phyloP scores from a whole-genome alignment of 1,284 basidiomycete genomes.

The Entoloma clypeatum region DNA sequence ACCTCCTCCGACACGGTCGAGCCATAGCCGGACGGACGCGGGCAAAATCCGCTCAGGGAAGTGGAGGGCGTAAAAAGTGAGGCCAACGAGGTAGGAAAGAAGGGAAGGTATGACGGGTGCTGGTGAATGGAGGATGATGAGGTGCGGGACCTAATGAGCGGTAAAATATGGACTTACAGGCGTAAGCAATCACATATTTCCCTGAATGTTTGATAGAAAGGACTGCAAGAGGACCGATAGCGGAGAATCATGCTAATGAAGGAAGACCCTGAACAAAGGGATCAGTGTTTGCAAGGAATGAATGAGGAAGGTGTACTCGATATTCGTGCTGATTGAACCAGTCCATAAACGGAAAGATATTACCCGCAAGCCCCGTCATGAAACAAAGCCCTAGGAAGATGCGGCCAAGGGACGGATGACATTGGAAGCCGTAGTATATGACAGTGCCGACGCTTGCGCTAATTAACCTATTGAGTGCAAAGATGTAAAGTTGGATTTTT shows the following conservation, averaged over 20 bases:
- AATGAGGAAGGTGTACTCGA: slow-evolving; percentile 47
- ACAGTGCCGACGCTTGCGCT: slow-evolving; percentile 67
- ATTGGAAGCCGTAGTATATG: slow-evolving; percentile 74
- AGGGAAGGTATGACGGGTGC: slow-evolving; percentile 71
- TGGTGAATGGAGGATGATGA: slow-evolving; percentile 25
- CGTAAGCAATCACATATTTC: slow-evolving; percentile 47
- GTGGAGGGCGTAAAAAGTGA: slow-evolving; percentile 79
- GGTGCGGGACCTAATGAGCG: slow-evolving; percentile 2
- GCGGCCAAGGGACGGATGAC: slow-evolving; percentile 45
- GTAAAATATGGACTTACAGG: slow-evolving; percentile 41
- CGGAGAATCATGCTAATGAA: slow-evolving; percentile 76
- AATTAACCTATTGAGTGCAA: slow-evolving; percentile 60
- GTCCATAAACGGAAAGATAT: slow-evolving; percentile 77
- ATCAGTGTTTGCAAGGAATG: not conserved
- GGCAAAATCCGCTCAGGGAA: slow-evolving; percentile 70
- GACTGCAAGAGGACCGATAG: slow-evolving; percentile 68
- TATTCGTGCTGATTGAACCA: slow-evolving; percentile 86
- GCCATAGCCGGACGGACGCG: slow-evolving; percentile 43
- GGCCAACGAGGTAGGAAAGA: slow-evolving; percentile 71
- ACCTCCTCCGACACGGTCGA: slow-evolving; percentile 63
- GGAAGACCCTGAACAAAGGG: too few relatives aligned
- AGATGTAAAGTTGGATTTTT: slow-evolving; percentile 7
- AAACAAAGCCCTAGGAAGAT: slow-evolving; percentile 63
- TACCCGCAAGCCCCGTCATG: slow-evolving; percentile 68
- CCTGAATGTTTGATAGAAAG: slow-evolving; percentile 60